Percentiles rank a stretch among this genome's conserved stretches.
These are phyloP conservation scores for Phytophthora tentaculata DNA, from an alignment of 352 stramenopile genomes.

Conservation along the genomic window DNA sequence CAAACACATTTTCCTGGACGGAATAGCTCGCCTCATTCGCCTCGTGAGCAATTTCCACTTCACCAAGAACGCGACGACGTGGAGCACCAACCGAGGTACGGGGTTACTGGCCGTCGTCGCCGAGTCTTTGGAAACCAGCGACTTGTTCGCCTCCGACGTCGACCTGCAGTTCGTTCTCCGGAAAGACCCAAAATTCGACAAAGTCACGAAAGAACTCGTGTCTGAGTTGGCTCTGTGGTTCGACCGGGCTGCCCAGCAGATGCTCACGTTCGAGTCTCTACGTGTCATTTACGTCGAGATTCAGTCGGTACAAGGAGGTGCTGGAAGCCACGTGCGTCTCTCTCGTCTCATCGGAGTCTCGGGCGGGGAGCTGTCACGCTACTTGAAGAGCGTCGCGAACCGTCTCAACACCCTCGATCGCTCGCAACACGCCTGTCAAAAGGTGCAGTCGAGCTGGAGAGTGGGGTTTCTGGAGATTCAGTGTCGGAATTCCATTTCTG, in stretches of 20 bases:
- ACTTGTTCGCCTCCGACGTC: constrained; percentile 34
- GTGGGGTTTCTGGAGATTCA: constrained; percentile 81
- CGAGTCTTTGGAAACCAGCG: constrained; percentile 37
- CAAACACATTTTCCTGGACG: constrained; percentile 59
- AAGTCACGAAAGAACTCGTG: constrained; percentile 40
- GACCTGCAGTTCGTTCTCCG: constrained; percentile 62
- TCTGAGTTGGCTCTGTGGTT: constrained; percentile 52
- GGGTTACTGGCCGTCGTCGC: constrained; percentile 43
- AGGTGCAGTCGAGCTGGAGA: constrained; percentile 72
- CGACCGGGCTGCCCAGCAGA: constrained; percentile 52
- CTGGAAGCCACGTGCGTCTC: no score
- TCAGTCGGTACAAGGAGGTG: constrained; percentile 44
- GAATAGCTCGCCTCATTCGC: constrained; percentile 55
- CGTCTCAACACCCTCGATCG: constrained; percentile 50
- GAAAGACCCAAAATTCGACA: constrained; percentile 46
- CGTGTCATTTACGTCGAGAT: constrained; percentile 57
- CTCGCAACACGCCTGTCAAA: constrained; percentile 67
- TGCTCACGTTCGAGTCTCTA: constrained; percentile 65
- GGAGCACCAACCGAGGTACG: constrained; percentile 57
- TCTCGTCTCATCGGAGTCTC: constrained; percentile 41
- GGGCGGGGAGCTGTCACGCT: constrained; percentile 48
- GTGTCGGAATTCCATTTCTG: constrained; percentile 60
- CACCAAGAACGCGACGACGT: constrained; percentile 62
- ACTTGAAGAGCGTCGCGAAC: constrained; percentile 46
- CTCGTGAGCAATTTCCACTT: constrained; percentile 71